Conservation (phyloP, 1,284 basidiomycete species). For the Ganoderma leucocontextum region DNA sequence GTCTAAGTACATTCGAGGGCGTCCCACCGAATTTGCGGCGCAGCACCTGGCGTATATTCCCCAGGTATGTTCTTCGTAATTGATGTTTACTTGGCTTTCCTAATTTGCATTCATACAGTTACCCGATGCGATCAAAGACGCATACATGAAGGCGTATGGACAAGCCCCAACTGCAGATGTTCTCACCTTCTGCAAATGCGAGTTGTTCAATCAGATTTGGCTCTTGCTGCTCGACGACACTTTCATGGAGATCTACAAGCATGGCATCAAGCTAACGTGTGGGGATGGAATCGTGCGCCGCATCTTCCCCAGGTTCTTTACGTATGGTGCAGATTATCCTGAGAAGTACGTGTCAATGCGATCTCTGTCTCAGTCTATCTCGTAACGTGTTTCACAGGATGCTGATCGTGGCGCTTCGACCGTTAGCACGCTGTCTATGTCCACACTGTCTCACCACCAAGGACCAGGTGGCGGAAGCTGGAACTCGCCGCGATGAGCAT, state of each 20-base stretch:
- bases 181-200: slow-evolving; percentile 29
- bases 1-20: slow-evolving; percentile 35
- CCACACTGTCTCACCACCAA: slow-evolving; percentile 39
- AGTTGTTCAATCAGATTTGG: slow-evolving; percentile 39
- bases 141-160: slow-evolving; percentile 25
- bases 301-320: slow-evolving; percentile 38
- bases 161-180: slow-evolving; percentile 23
- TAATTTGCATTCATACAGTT: slow-evolving; percentile 27
- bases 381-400: slow-evolving; percentile 21
- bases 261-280: slow-evolving; percentile 38
- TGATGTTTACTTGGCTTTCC: too few relatives aligned
- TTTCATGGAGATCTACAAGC: slow-evolving; percentile 36
- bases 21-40: slow-evolving; percentile 23
- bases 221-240: slow-evolving; percentile 32
- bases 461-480: slow-evolving; percentile 26
- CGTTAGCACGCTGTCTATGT: slow-evolving; percentile 38
- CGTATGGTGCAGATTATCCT: slow-evolving; percentile 43
- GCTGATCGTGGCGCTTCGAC: slow-evolving; percentile 24
- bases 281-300: slow-evolving; percentile 34
- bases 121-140: slow-evolving; percentile 41
- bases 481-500: slow-evolving; percentile 12
- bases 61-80: slow-evolving; percentile 36
- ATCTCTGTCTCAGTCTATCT: slow-evolving; percentile 32
- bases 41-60: slow-evolving; percentile 44
- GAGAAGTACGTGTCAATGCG: slow-evolving; percentile 39